Conservation (phyloP, 176 grass and related monocot species). For the Tillandsia leiboldiana region DNA sequence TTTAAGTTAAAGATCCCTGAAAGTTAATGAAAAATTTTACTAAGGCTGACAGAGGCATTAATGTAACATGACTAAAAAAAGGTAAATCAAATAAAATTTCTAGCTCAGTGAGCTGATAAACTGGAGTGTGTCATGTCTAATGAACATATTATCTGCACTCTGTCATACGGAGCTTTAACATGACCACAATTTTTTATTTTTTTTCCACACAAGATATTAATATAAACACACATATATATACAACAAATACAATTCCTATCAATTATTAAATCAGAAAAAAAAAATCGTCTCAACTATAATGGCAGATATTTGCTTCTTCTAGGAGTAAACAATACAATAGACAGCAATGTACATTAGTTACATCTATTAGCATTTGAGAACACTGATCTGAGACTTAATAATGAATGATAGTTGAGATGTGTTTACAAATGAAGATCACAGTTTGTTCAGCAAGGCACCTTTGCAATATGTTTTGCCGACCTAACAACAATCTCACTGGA, state of each 20-base stretch:
- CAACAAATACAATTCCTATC: no score
- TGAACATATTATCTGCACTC: no score
- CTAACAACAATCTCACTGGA: conserved; percentile 75
- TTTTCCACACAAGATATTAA: no score
- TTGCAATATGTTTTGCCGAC: conserved; percentile 86
- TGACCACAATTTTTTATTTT: no score
- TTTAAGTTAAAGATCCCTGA: background rate
- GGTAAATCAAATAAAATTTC: no score
- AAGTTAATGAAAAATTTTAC: background rate
- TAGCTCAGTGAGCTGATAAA: no score
- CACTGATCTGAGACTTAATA: no score
- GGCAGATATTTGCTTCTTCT: background rate
- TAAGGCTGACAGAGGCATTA: background rate
- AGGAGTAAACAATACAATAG: background rate
- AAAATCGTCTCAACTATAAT: background rate
- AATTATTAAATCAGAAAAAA: no score
- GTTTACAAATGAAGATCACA: background rate
- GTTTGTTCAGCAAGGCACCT: conserved; percentile 32
- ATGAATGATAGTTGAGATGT: background rate
- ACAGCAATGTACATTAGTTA: background rate
- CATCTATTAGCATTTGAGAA: no score
- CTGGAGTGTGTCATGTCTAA: no score
- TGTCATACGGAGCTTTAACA: no score
- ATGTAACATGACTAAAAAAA: background rate
- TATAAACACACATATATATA: no score